Evolutionary conservation across 306 rosid species (phyloP).

Genomic region (Glycine latifolia): DNA sequence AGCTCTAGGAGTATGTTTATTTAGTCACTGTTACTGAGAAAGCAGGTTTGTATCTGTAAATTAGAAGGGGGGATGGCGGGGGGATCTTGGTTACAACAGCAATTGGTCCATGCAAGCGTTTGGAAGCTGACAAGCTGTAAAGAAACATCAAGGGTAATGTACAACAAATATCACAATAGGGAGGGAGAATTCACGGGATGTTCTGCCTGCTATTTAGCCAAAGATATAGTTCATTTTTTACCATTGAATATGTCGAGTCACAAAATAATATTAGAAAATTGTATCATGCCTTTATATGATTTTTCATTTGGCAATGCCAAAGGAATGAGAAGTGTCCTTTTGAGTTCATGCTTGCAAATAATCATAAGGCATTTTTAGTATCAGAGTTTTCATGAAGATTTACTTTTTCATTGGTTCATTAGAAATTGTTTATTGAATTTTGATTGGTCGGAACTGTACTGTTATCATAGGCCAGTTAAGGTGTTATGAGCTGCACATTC

Average conservation of each 20-base stretch:
- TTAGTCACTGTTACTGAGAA: slow-evolving; percentile 37
- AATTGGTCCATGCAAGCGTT: slow-evolving; percentile 37
- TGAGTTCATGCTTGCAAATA: slow-evolving; percentile 22
- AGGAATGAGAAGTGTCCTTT: slow-evolving; percentile 36
- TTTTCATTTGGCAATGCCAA: slow-evolving; percentile 35
- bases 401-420: neutral
- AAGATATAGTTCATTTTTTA: slow-evolving; percentile 35
- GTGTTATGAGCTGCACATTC: neutral
- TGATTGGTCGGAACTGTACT: neutral
- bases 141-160: slow-evolving; percentile 49
- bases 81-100: slow-evolving; percentile 28
- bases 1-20: slow-evolving; percentile 44
- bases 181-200: slow-evolving; percentile 24
- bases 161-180: slow-evolving; percentile 34
- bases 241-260: slow-evolving; percentile 37
- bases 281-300: slow-evolving; percentile 41
- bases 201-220: slow-evolving; percentile 23
- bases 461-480: slow-evolving; percentile 28
- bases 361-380: neutral
- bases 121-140: slow-evolving; percentile 53
- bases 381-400: neutral
- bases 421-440: slow-evolving; percentile 12
- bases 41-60: slow-evolving; percentile 53
- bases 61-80: neutral
- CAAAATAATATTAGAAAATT: slow-evolving; percentile 13